A percentile compares a stretch with the other conserved stretches of the same genome.
phyloP scores from a whole-genome alignment of 116 monocot species.

The Posidonia oceanica region DNA sequence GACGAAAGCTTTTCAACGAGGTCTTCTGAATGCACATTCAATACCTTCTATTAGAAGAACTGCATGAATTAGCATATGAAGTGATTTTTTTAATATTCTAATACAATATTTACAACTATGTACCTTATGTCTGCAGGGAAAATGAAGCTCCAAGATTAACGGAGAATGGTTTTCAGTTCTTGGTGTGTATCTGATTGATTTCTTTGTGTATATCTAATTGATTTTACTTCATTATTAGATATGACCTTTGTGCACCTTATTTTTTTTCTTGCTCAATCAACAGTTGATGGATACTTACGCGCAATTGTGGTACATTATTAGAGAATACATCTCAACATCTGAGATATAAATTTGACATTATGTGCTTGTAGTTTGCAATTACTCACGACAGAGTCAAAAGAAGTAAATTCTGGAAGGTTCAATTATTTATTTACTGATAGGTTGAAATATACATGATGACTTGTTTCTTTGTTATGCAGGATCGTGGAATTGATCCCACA shows the following conservation, averaged over 20 bases:
- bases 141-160: slow-evolving; percentile 84
- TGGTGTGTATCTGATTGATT: slow-evolving; percentile 48
- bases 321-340: too few species aligned
- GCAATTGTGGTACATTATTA: slow-evolving; percentile 96
- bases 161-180: too few species aligned
- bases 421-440: too few species aligned
- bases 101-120: not conserved
- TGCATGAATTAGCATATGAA: not conserved
- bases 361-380: too few species aligned
- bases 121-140: slow-evolving; percentile 47
- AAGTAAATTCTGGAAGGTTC: too few species aligned
- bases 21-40: slow-evolving; percentile 80
- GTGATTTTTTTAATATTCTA: not conserved
- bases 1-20: slow-evolving; percentile 91
- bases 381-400: too few species aligned
- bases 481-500: too few species aligned
- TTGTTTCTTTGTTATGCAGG: too few species aligned
- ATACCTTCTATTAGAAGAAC: not conserved
- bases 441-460: too few species aligned
- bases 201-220: not conserved
- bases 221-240: too few species aligned
- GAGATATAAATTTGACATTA: too few species aligned
- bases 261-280: not conserved
- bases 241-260: not conserved
- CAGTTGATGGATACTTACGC: slow-evolving; percentile 99